Conservation (phyloP, 768 basidiomycete genomes). For the Tubosaeta brunneosetosa region DNA sequence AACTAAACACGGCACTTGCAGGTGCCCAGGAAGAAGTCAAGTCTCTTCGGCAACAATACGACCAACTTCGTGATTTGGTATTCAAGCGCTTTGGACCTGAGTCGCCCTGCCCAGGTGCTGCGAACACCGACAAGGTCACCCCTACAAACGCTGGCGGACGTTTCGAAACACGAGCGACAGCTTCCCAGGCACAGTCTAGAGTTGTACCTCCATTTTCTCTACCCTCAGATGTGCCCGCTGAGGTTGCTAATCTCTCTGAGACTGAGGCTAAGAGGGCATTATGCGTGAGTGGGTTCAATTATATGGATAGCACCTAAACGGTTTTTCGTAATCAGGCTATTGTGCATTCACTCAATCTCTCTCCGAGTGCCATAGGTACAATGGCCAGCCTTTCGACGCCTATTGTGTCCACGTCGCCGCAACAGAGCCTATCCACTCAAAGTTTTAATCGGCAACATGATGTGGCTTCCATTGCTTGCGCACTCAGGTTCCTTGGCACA, state of each 20-base stretch:
- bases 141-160: background rate
- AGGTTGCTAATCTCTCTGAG: conserved; percentile 21
- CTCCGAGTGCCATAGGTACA: background rate
- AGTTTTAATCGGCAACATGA: conserved; percentile 9
- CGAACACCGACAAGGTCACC: background rate
- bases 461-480: conserved; percentile 17
- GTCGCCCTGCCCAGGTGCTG: background rate
- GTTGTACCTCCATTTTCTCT: background rate
- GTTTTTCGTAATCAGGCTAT: conserved; percentile 8
- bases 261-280: conserved; percentile 19
- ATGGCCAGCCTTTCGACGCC: background rate
- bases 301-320: background rate
- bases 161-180: background rate
- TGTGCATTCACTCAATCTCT: conserved; percentile 11
- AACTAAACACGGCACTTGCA: conserved; percentile 23
- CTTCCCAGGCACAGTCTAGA: background rate
- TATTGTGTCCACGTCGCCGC: background rate
- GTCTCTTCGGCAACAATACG: conserved; percentile 24
- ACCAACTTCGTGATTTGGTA: conserved; percentile 19
- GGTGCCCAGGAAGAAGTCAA: conserved; percentile 22
- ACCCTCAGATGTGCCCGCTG: conserved; percentile 4
- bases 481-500: conserved; percentile 22
- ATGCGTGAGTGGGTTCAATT: conserved; percentile 13
- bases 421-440: background rate
- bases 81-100: conserved; percentile 10